Base-by-base conservation (phyloP, 768 basidiomycete species). In the Boletus reticulatus region DNA sequence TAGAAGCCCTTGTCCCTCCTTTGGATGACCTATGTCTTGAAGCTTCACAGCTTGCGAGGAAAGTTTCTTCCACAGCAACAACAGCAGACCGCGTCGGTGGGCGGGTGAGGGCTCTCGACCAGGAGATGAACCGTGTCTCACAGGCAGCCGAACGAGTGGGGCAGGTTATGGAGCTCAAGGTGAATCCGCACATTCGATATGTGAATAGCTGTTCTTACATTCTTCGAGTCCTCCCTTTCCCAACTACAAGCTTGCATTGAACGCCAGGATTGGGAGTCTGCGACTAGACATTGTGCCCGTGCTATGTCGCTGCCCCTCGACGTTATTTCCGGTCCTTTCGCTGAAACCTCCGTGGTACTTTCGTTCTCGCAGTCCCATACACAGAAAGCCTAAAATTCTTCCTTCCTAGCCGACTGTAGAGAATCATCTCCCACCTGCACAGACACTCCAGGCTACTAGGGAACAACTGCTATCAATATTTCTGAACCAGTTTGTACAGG, bases 91-190 rank as follows among this genome's bases (percentile, higher is more conserved):
- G 95, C 46, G 90, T 99, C 9, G 93, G 95, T n/a, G 89, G 92
- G 32, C 87, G 88, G 47, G 97, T 99, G 22, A 80, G 89, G 29
- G 79, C 83, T 6, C 79, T 99, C 43, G 97, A 99, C 68, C 88
- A 93, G 67, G 94, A 98, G 75, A 95, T 98, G 86, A 79, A 85
- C 17, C 80, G 93, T 52, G 90, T 99, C 17, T 81, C 87, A 19
- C 90, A 93, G 69, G 92, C 94, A 14, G 84, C 83, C n/a, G 97
- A 98, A 55, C 83, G 92, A 48, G 92, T 98, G 11, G 87, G 84
- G 6, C 92, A 94, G 67, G 92, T 98, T 39, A 89, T 97, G 77
- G 97, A 98, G 57, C 83, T 99, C 62, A 98, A 97, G 82, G 94
- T 92, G 58, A 58, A 49, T 44, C 10, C 4, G 19, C 52, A 66